Conservation (phyloP, 495 filamentous ascomycete species). For the Pyronema domesticum region DNA sequence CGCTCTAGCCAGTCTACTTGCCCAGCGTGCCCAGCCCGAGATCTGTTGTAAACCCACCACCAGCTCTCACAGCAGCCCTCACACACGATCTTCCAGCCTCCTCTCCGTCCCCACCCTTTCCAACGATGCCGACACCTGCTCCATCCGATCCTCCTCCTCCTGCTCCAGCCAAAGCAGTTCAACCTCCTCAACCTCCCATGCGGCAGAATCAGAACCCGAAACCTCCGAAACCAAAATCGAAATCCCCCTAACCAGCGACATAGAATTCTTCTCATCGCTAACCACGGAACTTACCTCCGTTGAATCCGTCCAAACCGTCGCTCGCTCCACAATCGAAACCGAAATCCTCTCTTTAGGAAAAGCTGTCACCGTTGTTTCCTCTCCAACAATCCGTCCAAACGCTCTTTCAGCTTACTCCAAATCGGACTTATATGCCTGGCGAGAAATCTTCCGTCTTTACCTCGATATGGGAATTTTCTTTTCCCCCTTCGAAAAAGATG, state of each 20-base stretch:
- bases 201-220: neutral
- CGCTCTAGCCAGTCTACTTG: slow-evolving; percentile 34
- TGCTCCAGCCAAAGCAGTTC: neutral
- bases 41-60: too few relatives aligned
- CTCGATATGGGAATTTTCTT: slow-evolving; percentile 55
- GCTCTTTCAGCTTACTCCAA: slow-evolving; percentile 26
- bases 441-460: slow-evolving; percentile 55
- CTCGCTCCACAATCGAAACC: slow-evolving; percentile 36
- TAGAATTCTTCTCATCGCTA: slow-evolving; percentile 50
- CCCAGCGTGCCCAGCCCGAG: neutral
- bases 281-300: slow-evolving; percentile 42
- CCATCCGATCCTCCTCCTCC: neutral
- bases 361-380: slow-evolving; percentile 38
- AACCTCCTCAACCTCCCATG: neutral
- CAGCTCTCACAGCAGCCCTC: neutral
- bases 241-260: slow-evolving; percentile 47
- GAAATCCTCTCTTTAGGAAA: slow-evolving; percentile 38
- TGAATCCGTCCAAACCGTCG: slow-evolving; percentile 39
- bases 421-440: slow-evolving; percentile 53
- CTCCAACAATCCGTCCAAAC: slow-evolving; percentile 27
- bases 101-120: too few relatives aligned
- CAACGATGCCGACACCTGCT: neutral
- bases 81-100: too few relatives aligned
- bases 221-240: slow-evolving; percentile 29
- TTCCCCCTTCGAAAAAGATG: slow-evolving; percentile 40